phyloP scores from a whole-genome alignment of 75 land plant genomes.

The Chamaecyparis obtusa region DNA sequence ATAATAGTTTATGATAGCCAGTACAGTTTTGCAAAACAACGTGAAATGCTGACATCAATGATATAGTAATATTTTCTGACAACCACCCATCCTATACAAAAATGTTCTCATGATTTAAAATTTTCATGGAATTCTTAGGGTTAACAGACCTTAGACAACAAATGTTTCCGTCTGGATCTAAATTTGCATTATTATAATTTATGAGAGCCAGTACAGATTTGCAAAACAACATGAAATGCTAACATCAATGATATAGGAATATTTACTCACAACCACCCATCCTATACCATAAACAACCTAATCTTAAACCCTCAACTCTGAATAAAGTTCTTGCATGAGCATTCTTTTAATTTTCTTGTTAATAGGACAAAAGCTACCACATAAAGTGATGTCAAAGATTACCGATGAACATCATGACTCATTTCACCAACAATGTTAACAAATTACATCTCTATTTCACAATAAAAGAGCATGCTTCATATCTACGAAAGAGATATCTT shows the following conservation, averaged over 20 bases:
- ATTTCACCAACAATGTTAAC: not conserved
- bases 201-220: not conserved
- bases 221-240: not conserved
- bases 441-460: not conserved
- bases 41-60: not conserved
- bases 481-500: not conserved
- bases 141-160: not conserved
- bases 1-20: not conserved
- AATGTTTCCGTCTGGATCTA: not conserved
- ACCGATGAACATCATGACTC: not conserved
- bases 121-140: not conserved
- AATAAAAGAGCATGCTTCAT: not conserved
- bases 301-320: not conserved
- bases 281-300: not conserved
- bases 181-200: not conserved
- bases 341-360: not conserved
- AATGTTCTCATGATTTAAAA: not conserved
- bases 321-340: not conserved
- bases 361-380: not conserved
- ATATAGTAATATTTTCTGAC: not conserved
- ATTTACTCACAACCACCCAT: not conserved
- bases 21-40: not conserved
- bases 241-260: not conserved
- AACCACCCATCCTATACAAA: not conserved
- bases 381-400: not conserved